A percentile compares a stretch with the other conserved stretches of the same genome.
Conservation (phyloP, 2,329 filamentous ascomycete genomes). For the Scedosporium apiospermum region DNA sequence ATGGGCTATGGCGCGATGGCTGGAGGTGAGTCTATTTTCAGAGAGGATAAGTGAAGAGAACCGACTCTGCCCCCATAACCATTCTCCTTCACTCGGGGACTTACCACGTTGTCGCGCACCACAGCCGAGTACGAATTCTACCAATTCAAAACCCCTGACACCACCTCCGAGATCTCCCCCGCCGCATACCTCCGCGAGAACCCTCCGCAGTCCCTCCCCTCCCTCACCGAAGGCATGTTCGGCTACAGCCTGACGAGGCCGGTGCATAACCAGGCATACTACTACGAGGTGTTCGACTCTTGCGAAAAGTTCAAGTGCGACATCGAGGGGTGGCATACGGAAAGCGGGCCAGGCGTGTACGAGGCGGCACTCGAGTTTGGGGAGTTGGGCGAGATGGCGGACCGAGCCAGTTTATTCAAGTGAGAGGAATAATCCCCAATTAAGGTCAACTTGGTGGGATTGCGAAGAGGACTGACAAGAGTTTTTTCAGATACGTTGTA, state of each 20-base stretch:
- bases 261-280: slow-evolving; percentile 86
- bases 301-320: slow-evolving; percentile 70
- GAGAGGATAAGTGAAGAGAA: too few species aligned
- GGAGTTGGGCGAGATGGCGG: slow-evolving; percentile 81
- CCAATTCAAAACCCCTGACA: slow-evolving; percentile 65
- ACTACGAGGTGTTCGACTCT: slow-evolving; percentile 75
- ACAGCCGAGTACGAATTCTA: slow-evolving; percentile 92
- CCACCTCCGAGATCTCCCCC: slow-evolving; percentile 49
- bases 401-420: slow-evolving; percentile 89
- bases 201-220: slow-evolving; percentile 61
- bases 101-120: slow-evolving; percentile 7
- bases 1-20: slow-evolving; percentile 78
- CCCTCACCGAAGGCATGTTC: slow-evolving; percentile 90
- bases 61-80: too few species aligned
- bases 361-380: slow-evolving; percentile 91
- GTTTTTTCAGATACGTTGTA: slow-evolving; percentile 55
- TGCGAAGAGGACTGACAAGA: too few species aligned
- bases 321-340: slow-evolving; percentile 93
- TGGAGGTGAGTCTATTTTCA: slow-evolving; percentile 53
- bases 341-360: slow-evolving; percentile 87
- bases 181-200: slow-evolving; percentile 67
- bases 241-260: slow-evolving; percentile 84
- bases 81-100: too few species aligned
- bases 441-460: too few species aligned
- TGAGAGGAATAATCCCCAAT: slow-evolving; percentile 26